Evolutionary conservation across 495 filamentous ascomycete genomes (phyloP), one percentile per base, ranked within the genome.

Genomic region (Talaromyces ruber): DNA sequence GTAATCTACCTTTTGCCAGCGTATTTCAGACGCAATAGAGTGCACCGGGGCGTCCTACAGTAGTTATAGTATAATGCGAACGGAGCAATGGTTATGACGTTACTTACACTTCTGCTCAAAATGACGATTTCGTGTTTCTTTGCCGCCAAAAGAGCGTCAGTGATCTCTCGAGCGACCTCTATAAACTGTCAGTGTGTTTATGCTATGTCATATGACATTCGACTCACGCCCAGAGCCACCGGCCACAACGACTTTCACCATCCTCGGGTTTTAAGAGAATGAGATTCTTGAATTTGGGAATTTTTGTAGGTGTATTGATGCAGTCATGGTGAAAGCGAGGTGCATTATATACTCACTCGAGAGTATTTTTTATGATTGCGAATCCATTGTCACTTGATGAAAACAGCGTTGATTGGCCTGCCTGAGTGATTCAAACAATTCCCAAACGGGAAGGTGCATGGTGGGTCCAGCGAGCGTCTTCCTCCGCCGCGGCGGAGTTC

Each of bases 131-230:
- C 71, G 45, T 83, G 81, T 65, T 79, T 81, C 32, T 70, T 70
- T 0, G 72, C 58, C 18, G 73, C 75, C 1, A 78, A 26, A 0
- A 84, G 71, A 1, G 64, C 75, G 59, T 84, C 80, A 56, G 82
- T 70, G 25, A 84, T 65, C 67, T 83, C 81, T 18, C 53, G 70
- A 29, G 74, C 75, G 53, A 84, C 71, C 50, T 81, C 82, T 84
- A 58, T 32, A 14, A 18, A 24, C 55, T 32, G 9, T 58, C 8
- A 32, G 18, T 18, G 4, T 58, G 21, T 58, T 4, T 7, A 60
- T 12, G 1, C 37, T 12, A 12, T 16, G 11, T 29, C 28, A 21
- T 12, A 37, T 58, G 28, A 9, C 11, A 18, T 0, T 47, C 4
- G 58, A 29, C 37, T 45, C 24, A 52, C 58, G 29, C 6, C 55